Evolutionary conservation across 2,329 filamentous ascomycete genomes (phyloP), one percentile per base, ranked within the genome.

Genomic region (Pseudogymnoascus sp.): DNA sequence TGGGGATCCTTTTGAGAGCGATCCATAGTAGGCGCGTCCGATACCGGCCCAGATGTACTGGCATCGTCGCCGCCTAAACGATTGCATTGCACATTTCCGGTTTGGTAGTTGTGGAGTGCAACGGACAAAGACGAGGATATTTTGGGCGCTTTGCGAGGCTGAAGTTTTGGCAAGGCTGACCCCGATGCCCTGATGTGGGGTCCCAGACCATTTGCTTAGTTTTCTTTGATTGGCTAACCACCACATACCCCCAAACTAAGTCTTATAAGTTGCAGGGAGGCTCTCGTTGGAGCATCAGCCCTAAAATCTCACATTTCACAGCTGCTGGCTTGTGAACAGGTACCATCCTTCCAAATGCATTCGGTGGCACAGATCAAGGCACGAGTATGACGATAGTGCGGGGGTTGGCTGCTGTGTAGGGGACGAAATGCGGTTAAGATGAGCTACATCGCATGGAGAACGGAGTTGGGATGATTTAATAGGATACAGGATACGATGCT

Each of bases 221-320:
- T 37, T 37, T 37, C 4, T 4, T 33, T 33, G 30, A 33, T 33
- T 33, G 30, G 30, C 30, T 11, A 33, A 8, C 9, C 30, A 8
- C 30, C 7, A 11, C 30, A 33, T 33, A 25, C 30, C 30, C 30
- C 30, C 30, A 33, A 33, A 18, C 18, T 18, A 18, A 18, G 35
- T 36, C 7, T 2, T 39, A 41, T 14, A 15, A 30, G 14, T 30
- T 15, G 1, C 43, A n/a, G 7, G 43, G 22, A 30, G 14, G 22
- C 14, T 8, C 12, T 28, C 22, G 22, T n/a, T 50, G 25, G 14
- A 50, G 39, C 22, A 50, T 50, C 43, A 50, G 25, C 43, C 22
- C 43, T 50, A 50, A 50, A 50, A 30, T 50, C 43, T 50, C n/a
- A 50, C 43, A 50, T 50, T 15, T 30, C 43, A 50, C 43, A 18